Base-by-base conservation (phyloP, 2,329 filamentous ascomycete species). In the Exophiala lecanii-corni region DNA sequence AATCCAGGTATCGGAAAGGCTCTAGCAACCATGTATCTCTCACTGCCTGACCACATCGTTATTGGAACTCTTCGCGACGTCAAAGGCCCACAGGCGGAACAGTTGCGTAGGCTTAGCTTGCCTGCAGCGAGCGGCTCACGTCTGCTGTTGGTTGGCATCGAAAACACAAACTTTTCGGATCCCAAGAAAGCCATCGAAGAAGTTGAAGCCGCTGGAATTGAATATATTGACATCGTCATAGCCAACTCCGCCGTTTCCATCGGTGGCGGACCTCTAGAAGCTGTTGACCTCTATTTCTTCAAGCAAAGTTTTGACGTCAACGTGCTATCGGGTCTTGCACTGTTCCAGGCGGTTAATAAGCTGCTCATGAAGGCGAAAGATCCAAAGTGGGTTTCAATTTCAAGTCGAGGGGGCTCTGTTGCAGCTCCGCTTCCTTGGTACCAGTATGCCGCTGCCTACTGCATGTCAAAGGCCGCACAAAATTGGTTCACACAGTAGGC, bases 241-340 rank as follows among this genome's bases (percentile, higher is more conserved):
- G 31, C 31, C 31, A 34, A 34, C 15, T 34, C 31, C 9, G 31
- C 31, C 31, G 16, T 34, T 34, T 34, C 31, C 9, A 34, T 34
- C 31, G 31, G 31, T 15, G 31, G 31, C 31, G 31, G 31, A 7
- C 31, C 31, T 12, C 31, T 34, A 34, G 31, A 34, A 12, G 9
- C 31, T 34, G 31, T 34, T 12, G 31, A 34, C 31, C 31, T 17
- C 10, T 9, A 34, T 7, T 12, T 12, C 15, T 34, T 34, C 10
- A 34, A 12, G 9, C 9, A 9, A 17, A 34, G 31, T 17, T 34
- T 34, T 34, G 16, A 34, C 15, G 16, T 17, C 31, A 34, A 34
- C 31, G 31, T 17, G 9, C 9, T 34, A 12, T 34, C 31, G 9
- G 16, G 16, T 34, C 16, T 34, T 12, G 16, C 16, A 12, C 31